Conservation (phyloP, 2,329 filamentous ascomycete genomes). For the Scedosporium apiospermum region DNA sequence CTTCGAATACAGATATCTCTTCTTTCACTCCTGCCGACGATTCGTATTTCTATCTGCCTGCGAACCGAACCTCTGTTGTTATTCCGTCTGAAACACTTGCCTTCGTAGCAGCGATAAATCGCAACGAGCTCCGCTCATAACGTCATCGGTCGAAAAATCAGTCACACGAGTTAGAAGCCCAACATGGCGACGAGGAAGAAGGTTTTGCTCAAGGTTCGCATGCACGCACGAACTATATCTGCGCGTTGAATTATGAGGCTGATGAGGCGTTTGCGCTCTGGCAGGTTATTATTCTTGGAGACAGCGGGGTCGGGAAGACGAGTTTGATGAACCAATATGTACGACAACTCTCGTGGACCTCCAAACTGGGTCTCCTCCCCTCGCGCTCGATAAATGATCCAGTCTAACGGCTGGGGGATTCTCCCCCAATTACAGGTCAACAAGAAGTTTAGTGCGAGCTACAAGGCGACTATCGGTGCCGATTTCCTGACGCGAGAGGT, state of each 20-base stretch:
- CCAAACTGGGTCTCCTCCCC: slow-evolving; percentile 3
- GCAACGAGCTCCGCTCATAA: neutral
- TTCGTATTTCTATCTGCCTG: neutral
- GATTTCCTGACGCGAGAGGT: slow-evolving; percentile 99
- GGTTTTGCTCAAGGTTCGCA: slow-evolving; percentile 73
- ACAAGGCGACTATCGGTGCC: slow-evolving; percentile 98
- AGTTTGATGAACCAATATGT: slow-evolving; percentile 99
- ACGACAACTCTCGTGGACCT: slow-evolving; percentile 27
- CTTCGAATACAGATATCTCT: neutral
- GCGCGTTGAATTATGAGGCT: neutral
- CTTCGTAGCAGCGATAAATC: neutral
- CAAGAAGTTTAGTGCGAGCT: slow-evolving; percentile 99
- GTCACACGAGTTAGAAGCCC: slow-evolving; percentile 13
- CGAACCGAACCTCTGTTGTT: neutral
- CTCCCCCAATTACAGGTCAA: slow-evolving; percentile 63
- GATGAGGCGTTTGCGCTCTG: slow-evolving; percentile 6
- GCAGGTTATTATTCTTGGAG: slow-evolving; percentile 96
- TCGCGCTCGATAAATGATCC: neutral
- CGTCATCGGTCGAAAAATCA: slow-evolving; percentile 2
- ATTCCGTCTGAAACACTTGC: neutral
- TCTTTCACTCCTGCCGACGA: neutral
- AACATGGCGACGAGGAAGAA: slow-evolving; percentile 78
- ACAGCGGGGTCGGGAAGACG: slow-evolving; percentile 98
- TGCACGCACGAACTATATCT: slow-evolving; percentile 3
- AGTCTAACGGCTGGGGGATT: slow-evolving; percentile 1